Conservation (phyloP, 352 stramenopile genomes). For the Peronospora farinosa region DNA sequence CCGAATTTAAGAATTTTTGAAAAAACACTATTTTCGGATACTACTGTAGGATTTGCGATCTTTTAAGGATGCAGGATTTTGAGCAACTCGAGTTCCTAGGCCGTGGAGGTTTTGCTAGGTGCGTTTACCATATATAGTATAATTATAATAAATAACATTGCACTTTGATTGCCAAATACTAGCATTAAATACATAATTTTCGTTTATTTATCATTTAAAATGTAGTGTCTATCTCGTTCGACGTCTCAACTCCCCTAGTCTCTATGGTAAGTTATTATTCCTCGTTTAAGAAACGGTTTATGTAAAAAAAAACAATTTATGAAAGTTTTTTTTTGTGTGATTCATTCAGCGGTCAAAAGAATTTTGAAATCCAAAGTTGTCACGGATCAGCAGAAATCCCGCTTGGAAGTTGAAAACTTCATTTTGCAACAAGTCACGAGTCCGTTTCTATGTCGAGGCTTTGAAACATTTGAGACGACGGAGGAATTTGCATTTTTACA, state of each 20-base stretch:
- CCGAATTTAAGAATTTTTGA: not conserved
- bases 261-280: constrained; percentile 26
- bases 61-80: constrained; percentile 38
- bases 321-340: not conserved
- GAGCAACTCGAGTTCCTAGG: constrained; percentile 51
- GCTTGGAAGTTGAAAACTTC: constrained; percentile 38
- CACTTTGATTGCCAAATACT: no score
- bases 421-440: constrained; percentile 35
- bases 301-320: not conserved
- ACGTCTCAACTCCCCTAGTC: constrained; percentile 11
- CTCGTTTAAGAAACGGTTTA: no score
- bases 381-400: constrained; percentile 34
- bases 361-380: constrained; percentile 37
- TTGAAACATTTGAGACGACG: constrained; percentile 27
- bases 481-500: constrained; percentile 35
- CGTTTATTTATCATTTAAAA: not conserved
- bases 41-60: constrained; percentile 9
- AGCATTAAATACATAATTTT: no score
- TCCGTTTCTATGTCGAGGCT: constrained; percentile 43
- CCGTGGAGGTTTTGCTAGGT: constrained; percentile 61
- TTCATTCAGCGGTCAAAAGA: constrained; percentile 48
- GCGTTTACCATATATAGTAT: constrained; percentile 2
- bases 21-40: constrained; percentile 3
- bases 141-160: no score
- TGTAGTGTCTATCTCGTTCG: constrained; percentile 55